Conservation (phyloP, 2,329 filamentous ascomycete genomes). For the Cordyceps fumosorosea region DNA sequence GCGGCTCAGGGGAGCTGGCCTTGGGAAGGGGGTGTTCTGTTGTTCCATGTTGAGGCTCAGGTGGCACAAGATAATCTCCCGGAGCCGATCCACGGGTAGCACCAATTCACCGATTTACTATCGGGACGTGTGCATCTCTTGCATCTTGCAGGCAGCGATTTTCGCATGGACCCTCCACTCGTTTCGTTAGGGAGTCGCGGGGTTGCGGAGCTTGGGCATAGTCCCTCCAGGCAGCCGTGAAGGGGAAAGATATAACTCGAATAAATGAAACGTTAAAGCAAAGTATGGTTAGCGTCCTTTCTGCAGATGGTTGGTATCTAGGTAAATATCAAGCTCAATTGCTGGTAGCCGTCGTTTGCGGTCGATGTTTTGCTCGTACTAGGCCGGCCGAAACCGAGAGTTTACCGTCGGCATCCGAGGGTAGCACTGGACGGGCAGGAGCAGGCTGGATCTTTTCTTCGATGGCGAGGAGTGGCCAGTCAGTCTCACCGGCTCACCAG, state of each 20-base stretch:
- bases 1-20: neutral
- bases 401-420: neutral
- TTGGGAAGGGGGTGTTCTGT: neutral
- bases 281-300: neutral
- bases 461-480: neutral
- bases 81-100: too few species aligned
- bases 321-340: neutral
- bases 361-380: neutral
- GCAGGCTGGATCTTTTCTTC: neutral
- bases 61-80: too few species aligned
- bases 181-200: neutral
- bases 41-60: too few species aligned
- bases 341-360: neutral
- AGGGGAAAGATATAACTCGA: neutral
- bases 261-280: neutral
- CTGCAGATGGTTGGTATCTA: neutral
- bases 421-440: neutral
- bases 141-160: neutral
- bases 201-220: neutral
- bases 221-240: constrained; percentile 1
- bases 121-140: too few species aligned
- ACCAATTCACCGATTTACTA: too few species aligned
- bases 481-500: neutral
- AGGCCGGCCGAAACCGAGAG: neutral
- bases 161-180: neutral